phyloP scores from a whole-genome alignment of 2,329 filamentous ascomycete genomes.

The Xylariaceae sp. region DNA sequence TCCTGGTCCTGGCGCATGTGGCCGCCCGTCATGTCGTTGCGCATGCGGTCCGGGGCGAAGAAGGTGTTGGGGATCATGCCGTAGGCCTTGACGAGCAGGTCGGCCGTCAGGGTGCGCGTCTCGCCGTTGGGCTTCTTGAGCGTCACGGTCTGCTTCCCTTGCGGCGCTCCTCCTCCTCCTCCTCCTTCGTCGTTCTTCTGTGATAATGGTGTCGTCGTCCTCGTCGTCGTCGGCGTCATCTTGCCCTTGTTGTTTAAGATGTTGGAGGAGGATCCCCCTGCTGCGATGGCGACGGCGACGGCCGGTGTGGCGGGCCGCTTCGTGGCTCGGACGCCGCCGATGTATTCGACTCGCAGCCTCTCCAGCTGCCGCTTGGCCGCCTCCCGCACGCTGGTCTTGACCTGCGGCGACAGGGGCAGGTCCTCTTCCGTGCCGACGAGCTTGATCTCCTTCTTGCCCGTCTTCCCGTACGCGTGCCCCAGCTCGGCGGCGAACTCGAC shows the following conservation, averaged over 20 bases:
- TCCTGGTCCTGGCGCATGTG: conserved; percentile 35
- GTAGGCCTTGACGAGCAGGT: conserved; percentile 43
- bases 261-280: no score
- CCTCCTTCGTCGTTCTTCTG: no score
- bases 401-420: conserved; percentile 34
- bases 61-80: conserved; percentile 41
- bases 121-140: conserved; percentile 26
- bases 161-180: no score
- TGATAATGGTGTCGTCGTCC: conserved; percentile 3
- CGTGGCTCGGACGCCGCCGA: conserved; percentile 37
- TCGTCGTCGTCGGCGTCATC: conserved; percentile 7
- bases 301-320: no score
- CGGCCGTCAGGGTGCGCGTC: conserved; percentile 35
- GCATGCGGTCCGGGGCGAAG: conserved; percentile 36
- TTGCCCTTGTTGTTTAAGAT: no score
- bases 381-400: conserved; percentile 35
- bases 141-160: conserved; percentile 14
- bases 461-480: conserved; percentile 38
- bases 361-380: conserved; percentile 35
- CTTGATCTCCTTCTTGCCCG: conserved; percentile 41
- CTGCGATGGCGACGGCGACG: conserved; percentile 6
- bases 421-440: conserved; percentile 36
- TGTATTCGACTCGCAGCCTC: conserved; percentile 39
- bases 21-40: conserved; percentile 29
- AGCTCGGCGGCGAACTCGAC: conserved; percentile 48